Conservation (phyloP, 2,329 filamentous ascomycete species). For the Beauveria asiatica region DNA sequence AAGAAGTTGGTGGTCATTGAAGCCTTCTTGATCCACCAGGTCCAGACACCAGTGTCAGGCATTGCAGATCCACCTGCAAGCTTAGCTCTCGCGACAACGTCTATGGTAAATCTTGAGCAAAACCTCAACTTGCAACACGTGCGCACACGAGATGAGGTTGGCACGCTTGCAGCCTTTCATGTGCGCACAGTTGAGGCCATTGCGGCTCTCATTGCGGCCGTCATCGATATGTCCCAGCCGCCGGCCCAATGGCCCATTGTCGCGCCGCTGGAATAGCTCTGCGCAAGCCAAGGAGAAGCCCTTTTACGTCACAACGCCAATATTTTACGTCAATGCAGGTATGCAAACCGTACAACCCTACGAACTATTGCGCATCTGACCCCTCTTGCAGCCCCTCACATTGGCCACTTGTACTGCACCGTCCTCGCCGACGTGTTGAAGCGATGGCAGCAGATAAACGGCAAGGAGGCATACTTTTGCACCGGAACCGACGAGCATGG, state of each 20-base stretch:
- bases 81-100: neutral
- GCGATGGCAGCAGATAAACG: conserved; percentile 75
- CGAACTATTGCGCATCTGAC: conserved; percentile 9
- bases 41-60: neutral
- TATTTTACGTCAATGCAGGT: conserved; percentile 98
- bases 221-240: conserved; percentile 24
- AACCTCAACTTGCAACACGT: neutral
- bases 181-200: conserved; percentile 17
- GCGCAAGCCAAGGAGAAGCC: conserved; percentile 49
- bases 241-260: conserved; percentile 15
- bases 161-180: conserved; percentile 20
- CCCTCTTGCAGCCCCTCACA: conserved; percentile 62
- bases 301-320: conserved; percentile 91
- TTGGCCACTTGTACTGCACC: conserved; percentile 92
- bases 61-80: neutral
- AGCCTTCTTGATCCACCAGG: neutral
- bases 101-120: neutral
- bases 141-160: conserved; percentile 19
- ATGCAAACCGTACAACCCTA: conserved; percentile 12
- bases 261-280: conserved; percentile 24
- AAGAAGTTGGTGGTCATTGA: neutral
- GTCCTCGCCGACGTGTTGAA: conserved; percentile 86
- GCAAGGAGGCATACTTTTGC: conserved; percentile 61
- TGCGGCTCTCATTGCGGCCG: conserved; percentile 13
- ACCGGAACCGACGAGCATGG: conserved; percentile 98